These are phyloP conservation scores for Salix arbutifolia DNA, from an alignment of 345 rosid genomes.

Conservation along the genomic window DNA sequence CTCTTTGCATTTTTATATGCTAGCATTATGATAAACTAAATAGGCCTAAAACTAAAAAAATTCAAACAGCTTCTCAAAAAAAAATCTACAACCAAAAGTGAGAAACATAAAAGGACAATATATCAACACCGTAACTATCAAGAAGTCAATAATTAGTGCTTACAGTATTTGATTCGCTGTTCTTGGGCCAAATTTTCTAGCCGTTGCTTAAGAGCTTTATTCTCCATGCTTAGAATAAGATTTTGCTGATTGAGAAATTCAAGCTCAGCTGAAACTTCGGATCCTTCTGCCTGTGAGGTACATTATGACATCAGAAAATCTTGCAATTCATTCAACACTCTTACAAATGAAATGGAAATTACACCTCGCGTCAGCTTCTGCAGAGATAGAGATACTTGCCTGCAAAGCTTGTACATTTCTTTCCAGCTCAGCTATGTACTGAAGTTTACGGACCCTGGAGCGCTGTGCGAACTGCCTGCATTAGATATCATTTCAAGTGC, in stretches of 20 bases:
- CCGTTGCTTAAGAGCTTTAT: constrained; percentile 58
- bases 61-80: neutral
- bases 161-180: constrained; percentile 61
- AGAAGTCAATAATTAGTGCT: constrained; percentile 11
- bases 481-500: constrained; percentile 12
- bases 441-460: constrained; percentile 94
- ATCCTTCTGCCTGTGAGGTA: constrained; percentile 54
- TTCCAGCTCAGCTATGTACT: constrained; percentile 98
- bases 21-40: neutral
- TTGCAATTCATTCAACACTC: neutral
- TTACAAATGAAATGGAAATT: neutral
- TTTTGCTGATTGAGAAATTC: constrained; percentile 59
- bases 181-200: constrained; percentile 61
- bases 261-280: constrained; percentile 56
- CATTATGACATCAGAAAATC: constrained; percentile 5
- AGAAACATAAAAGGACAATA: neutral
- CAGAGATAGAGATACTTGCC: constrained; percentile 35
- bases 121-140: neutral
- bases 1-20: neutral
- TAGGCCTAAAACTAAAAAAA: neutral
- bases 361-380: constrained; percentile 3
- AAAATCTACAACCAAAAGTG: neutral
- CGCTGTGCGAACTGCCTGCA: constrained; percentile 99
- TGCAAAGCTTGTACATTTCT: constrained; percentile 93
- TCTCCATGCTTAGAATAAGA: constrained; percentile 66